Conservation (phyloP, 371 early-diverging fungal species). For the Lichtheimia ramosa region DNA sequence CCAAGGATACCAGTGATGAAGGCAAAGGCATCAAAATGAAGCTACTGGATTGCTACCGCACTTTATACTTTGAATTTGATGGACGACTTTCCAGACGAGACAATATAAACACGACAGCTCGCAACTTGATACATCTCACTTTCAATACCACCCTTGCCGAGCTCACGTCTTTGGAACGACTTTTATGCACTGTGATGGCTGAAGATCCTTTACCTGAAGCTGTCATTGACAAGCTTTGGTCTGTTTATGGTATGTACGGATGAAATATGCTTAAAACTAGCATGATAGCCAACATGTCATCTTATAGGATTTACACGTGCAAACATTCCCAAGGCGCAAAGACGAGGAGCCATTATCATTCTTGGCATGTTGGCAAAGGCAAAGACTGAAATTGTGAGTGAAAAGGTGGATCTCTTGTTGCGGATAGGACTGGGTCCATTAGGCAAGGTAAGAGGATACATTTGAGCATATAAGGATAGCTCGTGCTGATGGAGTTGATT, state of each 20-base stretch:
- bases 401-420: conserved; percentile 80
- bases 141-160: conserved; percentile 87
- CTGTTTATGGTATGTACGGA: conserved; percentile 64
- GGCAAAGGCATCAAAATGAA: conserved; percentile 80
- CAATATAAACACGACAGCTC: conserved; percentile 65
- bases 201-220: conserved; percentile 58
- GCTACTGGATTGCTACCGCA: conserved; percentile 75
- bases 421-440: conserved; percentile 84
- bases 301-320: conserved; percentile 59
- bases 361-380: conserved; percentile 91
- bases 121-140: conserved; percentile 80
- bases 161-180: conserved; percentile 89
- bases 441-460: conserved; percentile 55
- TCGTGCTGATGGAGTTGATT: conserved; percentile 3
- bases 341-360: conserved; percentile 90
- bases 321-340: conserved; percentile 68
- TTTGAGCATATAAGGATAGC: background rate
- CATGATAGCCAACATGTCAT: background rate
- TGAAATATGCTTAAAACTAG: background rate
- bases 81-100: conserved; percentile 53
- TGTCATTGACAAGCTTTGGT: conserved; percentile 85
- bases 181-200: conserved; percentile 75
- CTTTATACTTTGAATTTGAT: conserved; percentile 76
- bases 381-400: conserved; percentile 71
- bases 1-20: conserved; percentile 83